Evolutionary conservation across 2,329 filamentous ascomycete species (phyloP).

Genomic region (Penicillium sp.): DNA sequence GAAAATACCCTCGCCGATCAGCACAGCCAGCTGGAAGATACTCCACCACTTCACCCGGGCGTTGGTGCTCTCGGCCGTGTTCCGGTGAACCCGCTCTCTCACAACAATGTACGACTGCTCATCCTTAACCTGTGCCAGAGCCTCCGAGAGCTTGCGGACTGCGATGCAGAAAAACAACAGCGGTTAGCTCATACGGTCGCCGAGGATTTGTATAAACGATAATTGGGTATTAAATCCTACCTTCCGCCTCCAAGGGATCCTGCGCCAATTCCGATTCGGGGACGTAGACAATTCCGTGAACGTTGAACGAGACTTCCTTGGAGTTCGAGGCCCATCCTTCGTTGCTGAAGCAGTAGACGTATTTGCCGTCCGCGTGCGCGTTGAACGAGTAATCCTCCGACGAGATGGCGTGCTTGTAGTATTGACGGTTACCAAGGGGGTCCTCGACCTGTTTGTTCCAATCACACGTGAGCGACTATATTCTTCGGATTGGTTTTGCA

Average conservation of each 20-base stretch:
- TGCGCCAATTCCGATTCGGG: slow-evolving; percentile 73
- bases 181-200: neutral
- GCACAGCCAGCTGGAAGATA: slow-evolving; percentile 81
- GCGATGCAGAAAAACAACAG: too few relatives aligned
- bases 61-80: slow-evolving; percentile 98
- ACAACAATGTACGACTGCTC: slow-evolving; percentile 96
- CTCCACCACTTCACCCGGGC: slow-evolving; percentile 99
- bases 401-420: slow-evolving; percentile 70
- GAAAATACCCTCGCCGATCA: slow-evolving; percentile 87
- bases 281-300: slow-evolving; percentile 96
- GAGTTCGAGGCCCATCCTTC: slow-evolving; percentile 92
- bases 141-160: slow-evolving; percentile 76
- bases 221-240: too few relatives aligned
- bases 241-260: slow-evolving; percentile 84
- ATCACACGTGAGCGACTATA: too few relatives aligned
- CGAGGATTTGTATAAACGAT: too few relatives aligned
- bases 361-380: slow-evolving; percentile 76
- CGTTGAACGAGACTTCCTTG: slow-evolving; percentile 98
- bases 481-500: too few relatives aligned
- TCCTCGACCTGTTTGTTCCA: slow-evolving; percentile 58
- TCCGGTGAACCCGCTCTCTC: slow-evolving; percentile 89
- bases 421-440: slow-evolving; percentile 64
- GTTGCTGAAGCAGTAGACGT: slow-evolving; percentile 97
- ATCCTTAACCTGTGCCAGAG: slow-evolving; percentile 87
- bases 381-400: slow-evolving; percentile 91